phyloP scores from a whole-genome alignment of 805 yeast genomes.

The Hemisphaericaspora nanyangensis region DNA sequence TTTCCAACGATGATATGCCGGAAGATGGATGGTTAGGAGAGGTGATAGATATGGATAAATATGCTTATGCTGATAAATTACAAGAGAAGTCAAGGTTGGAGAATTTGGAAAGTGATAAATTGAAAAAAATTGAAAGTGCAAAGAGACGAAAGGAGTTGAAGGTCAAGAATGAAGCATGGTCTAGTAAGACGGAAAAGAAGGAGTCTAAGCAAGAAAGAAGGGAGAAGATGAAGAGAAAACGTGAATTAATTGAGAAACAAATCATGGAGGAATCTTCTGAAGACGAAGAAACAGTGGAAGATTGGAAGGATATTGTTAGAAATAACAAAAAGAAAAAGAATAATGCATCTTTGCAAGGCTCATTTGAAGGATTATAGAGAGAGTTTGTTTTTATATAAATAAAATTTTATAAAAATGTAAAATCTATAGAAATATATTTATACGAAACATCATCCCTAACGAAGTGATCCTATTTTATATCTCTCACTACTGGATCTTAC shows the following conservation, averaged over 20 bases:
- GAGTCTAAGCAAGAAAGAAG: constrained; percentile 61
- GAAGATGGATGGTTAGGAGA: constrained; percentile 73
- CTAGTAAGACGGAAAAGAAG: constrained; percentile 59
- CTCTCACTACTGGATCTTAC: constrained; percentile 46
- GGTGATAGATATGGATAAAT: constrained; percentile 63
- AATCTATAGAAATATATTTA: neutral
- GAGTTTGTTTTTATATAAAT: neutral
- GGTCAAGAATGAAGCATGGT: constrained; percentile 72
- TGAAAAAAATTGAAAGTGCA: constrained; percentile 34
- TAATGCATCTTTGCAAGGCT: constrained; percentile 42
- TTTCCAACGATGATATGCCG: constrained; percentile 48
- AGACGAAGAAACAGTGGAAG: constrained; percentile 52
- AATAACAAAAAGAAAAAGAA: constrained; percentile 59
- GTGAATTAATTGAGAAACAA: constrained; percentile 63
- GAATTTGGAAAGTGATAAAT: constrained; percentile 48
- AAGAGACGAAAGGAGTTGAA: constrained; percentile 41
- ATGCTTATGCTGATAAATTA: constrained; percentile 57
- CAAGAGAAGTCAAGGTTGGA: constrained; percentile 62
- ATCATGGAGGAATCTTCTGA: constrained; percentile 42
- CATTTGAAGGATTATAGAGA: constrained; percentile 50
- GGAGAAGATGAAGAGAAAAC: constrained; percentile 61
- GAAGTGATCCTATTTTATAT: constrained; percentile 21
- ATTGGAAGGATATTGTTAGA: constrained; percentile 84
- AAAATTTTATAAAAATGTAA: constrained; percentile 9
- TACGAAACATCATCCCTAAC: too few species aligned